Evolutionary conservation across 2,329 filamentous ascomycete species (phyloP).

Genomic region (Fonsecaea multimorphosa): DNA sequence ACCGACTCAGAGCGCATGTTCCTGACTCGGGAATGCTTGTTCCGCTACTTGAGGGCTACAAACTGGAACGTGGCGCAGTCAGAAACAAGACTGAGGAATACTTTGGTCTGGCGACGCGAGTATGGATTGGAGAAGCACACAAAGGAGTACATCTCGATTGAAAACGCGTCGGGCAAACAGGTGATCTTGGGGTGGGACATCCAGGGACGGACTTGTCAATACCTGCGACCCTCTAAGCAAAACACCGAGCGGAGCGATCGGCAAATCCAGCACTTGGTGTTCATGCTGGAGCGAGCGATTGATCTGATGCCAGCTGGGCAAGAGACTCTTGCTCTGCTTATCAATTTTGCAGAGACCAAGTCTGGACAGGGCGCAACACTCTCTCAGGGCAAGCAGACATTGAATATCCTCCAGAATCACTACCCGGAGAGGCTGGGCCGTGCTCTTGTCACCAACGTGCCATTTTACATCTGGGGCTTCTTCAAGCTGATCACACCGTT

Average conservation of each 20-base stretch:
- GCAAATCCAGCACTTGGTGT: slow-evolving; percentile 92
- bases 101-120: slow-evolving; percentile 86
- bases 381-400: slow-evolving; percentile 77
- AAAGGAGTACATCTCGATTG: slow-evolving; percentile 84
- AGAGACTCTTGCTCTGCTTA: slow-evolving; percentile 83
- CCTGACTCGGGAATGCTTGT: slow-evolving; percentile 87
- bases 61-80: slow-evolving; percentile 84
- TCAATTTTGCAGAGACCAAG: slow-evolving; percentile 87
- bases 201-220: slow-evolving; percentile 83
- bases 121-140: slow-evolving; percentile 79
- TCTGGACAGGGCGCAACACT: slow-evolving; percentile 77
- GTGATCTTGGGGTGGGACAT: slow-evolving; percentile 87
- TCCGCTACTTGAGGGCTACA: slow-evolving; percentile 90
- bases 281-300: slow-evolving; percentile 89
- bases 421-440: slow-evolving; percentile 91
- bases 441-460: slow-evolving; percentile 89
- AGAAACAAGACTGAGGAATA: slow-evolving; percentile 77
- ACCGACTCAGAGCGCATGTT: slow-evolving; percentile 83
- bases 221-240: slow-evolving; percentile 86
- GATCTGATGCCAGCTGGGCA: slow-evolving; percentile 87
- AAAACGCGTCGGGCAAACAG: slow-evolving; percentile 98
- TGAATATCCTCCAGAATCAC: slow-evolving; percentile 91
- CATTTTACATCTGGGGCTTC: slow-evolving; percentile 90
- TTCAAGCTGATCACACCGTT: slow-evolving; percentile 96
- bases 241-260: slow-evolving; percentile 87